A percentile compares a stretch with the other conserved stretches of the same genome.
Conservation (phyloP, 2,329 filamentous ascomycete species). For the Macrophomina phaseolina region DNA sequence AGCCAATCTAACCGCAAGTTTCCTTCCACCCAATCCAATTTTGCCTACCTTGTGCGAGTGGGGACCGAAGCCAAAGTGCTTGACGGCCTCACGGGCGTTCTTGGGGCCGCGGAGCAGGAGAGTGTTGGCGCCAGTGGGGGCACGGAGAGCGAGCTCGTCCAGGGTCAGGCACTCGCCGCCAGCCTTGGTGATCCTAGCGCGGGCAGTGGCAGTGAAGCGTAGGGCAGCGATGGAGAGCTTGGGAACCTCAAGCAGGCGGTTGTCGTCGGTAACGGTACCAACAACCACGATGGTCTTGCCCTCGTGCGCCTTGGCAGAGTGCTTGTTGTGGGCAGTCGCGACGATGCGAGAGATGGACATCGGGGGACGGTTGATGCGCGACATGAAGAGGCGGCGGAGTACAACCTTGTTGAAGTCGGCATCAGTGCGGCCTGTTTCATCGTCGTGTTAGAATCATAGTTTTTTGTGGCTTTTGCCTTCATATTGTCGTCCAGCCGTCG, state of each 20-base stretch:
- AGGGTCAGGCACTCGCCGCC: constrained; percentile 95
- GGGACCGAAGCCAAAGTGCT: constrained; percentile 98
- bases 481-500: not conserved
- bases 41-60: constrained; percentile 89
- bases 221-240: constrained; percentile 94
- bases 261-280: constrained; percentile 97
- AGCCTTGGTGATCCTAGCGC: constrained; percentile 89
- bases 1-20: not conserved
- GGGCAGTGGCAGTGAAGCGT: constrained; percentile 94
- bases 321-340: constrained; percentile 59
- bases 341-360: constrained; percentile 94
- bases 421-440: constrained; percentile 81
- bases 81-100: constrained; percentile 96
- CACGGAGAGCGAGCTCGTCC: constrained; percentile 94
- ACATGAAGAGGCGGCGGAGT: constrained; percentile 97
- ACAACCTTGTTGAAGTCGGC: constrained; percentile 98
- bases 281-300: constrained; percentile 91
- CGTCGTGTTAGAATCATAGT: constrained; percentile 1
- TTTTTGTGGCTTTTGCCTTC: not conserved
- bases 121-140: constrained; percentile 96
- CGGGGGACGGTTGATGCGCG: constrained; percentile 88
- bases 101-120: constrained; percentile 96
- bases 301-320: constrained; percentile 61
- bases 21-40: constrained; percentile 18
- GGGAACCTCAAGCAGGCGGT: constrained; percentile 81